Percentiles rank a stretch among this genome's conserved stretches.
Evolutionary conservation across 2,329 filamentous ascomycete genomes (phyloP).

Genomic region (Calonectria montana): DNA sequence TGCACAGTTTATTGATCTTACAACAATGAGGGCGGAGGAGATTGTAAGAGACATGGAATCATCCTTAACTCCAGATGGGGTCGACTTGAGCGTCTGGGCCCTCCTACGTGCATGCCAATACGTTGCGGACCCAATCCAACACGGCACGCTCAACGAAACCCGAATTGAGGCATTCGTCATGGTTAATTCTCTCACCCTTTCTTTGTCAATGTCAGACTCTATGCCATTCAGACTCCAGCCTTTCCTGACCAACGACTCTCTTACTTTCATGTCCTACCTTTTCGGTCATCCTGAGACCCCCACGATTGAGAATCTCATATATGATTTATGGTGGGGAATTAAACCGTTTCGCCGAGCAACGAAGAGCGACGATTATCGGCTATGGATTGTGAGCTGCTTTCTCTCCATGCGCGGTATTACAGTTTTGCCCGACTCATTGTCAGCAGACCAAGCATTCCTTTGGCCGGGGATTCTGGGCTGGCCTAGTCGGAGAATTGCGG

Average conservation of each 20-base stretch:
- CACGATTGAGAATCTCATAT: neutral
- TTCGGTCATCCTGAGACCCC: neutral
- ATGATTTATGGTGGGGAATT: neutral
- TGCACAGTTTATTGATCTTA: neutral
- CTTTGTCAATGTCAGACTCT: neutral
- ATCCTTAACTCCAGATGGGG: neutral
- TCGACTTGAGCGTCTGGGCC: neutral
- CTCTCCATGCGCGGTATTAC: neutral
- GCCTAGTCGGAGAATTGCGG: neutral
- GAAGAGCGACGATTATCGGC: neutral
- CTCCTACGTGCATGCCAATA: neutral
- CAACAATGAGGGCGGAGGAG: neutral
- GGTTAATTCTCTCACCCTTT: neutral
- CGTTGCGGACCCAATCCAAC: neutral
- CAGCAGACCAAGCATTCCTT: neutral
- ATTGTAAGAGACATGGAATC: neutral
- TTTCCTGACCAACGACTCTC: neutral
- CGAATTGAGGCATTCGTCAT: neutral
- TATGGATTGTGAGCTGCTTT: neutral
- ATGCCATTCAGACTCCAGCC: neutral
- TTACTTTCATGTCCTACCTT: neutral
- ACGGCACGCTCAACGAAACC: neutral
- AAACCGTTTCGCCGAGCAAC: neutral
- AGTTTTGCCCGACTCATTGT: neutral
- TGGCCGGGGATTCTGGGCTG: neutral